Base-by-base conservation (phyloP, 495 filamentous ascomycete genomes). In the Thozetella sp. region DNA sequence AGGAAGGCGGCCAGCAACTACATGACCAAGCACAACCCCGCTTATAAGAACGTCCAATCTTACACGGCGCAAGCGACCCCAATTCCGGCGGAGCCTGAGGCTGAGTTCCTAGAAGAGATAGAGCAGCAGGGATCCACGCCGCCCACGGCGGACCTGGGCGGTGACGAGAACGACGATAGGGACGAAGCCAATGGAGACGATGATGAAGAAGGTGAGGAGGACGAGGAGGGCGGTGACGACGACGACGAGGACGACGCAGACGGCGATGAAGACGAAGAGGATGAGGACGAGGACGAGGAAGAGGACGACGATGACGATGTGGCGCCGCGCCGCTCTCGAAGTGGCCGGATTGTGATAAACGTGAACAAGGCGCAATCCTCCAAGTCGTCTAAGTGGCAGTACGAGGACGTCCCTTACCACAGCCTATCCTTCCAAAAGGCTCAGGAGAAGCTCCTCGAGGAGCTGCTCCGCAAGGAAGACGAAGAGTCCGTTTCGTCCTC, bases 361-460 rank as follows among this genome's bases (percentile, higher is more conserved):
- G 43, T 48, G 10, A 48, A 48, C 43, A 48, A 48, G 43, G n/a
- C 43, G 11, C 43, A 48, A 19, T n/a, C 43, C 20, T 9, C 43
- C 43, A 48, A 48, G n/a, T 48, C 43, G 43, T 20, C 43, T n/a
- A 48, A 48, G 43, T 11, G 43, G 43, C 9, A 86, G 63, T 83
- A 83, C 53, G 72, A 79, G 55, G 77, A 75, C 56, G 79, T 76
- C 51, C 75, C 78, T 12, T 88, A 86, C 70, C 77, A 85, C 59
- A 86, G 86, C 45, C 83, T 90, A 53, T 86, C 64, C 22, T 90
- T 96, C 65, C 90, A 93, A 63, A 78, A 91, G 59, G 92, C 91
- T 0, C 91, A 96, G 67, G 90, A 93, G 58, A 89, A 90, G 75
- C 87, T 96, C 26, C 76, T 96, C 0, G 80, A 83, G 25, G 88